These are phyloP conservation scores for Corynascus novoguineensis DNA, from an alignment of 495 filamentous ascomycete genomes.

Conservation along the genomic window DNA sequence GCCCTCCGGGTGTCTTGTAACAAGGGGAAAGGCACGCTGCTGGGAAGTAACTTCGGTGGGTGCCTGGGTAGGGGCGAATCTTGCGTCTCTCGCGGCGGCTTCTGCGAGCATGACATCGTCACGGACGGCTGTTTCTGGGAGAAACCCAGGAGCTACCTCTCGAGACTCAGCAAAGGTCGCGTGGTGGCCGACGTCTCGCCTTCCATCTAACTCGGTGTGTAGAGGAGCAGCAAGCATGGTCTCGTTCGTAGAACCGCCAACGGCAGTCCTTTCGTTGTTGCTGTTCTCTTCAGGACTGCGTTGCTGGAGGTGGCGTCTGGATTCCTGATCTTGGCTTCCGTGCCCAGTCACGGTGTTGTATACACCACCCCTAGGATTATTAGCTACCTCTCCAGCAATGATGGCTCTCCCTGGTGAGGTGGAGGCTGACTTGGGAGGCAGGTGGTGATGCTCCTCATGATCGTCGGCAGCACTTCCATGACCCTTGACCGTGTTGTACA, in stretches of 20 bases:
- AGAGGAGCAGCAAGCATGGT: slow-evolving; percentile 13
- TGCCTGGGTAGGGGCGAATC: neutral
- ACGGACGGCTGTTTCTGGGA: slow-evolving; percentile 10
- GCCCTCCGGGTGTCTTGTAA: neutral
- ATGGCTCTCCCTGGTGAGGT: slow-evolving; percentile 15
- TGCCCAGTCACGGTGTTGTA: slow-evolving; percentile 28
- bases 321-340: slow-evolving; percentile 26
- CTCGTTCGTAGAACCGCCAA: neutral
- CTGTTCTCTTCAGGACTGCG: slow-evolving; percentile 5
- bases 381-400: slow-evolving; percentile 17
- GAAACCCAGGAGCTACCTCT: neutral
- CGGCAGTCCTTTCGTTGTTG: neutral
- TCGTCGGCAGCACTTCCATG: slow-evolving; percentile 38
- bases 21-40: slow-evolving; percentile 3
- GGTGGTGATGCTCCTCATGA: slow-evolving; percentile 29
- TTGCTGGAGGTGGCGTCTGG: slow-evolving; percentile 11
- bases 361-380: slow-evolving; percentile 22
- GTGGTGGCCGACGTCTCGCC: neutral
- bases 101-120: slow-evolving; percentile 11
- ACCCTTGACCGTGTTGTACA: slow-evolving; percentile 41
- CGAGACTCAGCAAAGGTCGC: neutral
- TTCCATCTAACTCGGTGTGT: slow-evolving; percentile 14
- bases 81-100: neutral
- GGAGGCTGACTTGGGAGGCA: slow-evolving; percentile 19
- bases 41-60: neutral